Evolutionary conservation across 1,284 basidiomycete genomes (phyloP), one percentile per base, ranked within the genome.

Genomic region (Pyrrhoderma noxium): DNA sequence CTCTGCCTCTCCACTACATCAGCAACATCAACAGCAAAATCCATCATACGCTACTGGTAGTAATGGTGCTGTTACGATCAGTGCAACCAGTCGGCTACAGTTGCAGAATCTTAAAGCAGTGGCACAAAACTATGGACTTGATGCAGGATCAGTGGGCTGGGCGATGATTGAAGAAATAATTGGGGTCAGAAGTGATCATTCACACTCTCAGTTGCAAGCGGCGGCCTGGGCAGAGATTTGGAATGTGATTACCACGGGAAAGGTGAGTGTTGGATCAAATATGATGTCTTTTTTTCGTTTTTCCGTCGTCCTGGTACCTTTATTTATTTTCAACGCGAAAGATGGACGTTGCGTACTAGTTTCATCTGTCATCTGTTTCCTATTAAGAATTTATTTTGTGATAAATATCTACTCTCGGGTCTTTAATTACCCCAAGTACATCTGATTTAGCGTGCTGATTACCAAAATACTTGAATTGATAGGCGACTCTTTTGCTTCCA

Each of bases 401-500:
- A n/a, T n/a, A n/a, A n/a, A n/a, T n/a, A n/a, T n/a, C n/a, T n/a
- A n/a, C n/a, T n/a, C n/a, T n/a, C n/a, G n/a, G n/a, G n/a, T n/a
- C n/a, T n/a, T n/a, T n/a, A n/a, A n/a, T n/a, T n/a, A n/a, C n/a
- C n/a, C n/a, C n/a, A n/a, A n/a, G n/a, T n/a, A n/a, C n/a, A n/a
- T n/a, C n/a, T n/a, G n/a, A n/a, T n/a, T n/a, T n/a, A n/a, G n/a
- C n/a, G n/a, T n/a, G n/a, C n/a, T n/a, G n/a, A n/a, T n/a, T n/a
- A n/a, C n/a, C n/a, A n/a, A n/a, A n/a, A n/a, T n/a, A n/a, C n/a
- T n/a, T 39, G 36, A 51, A 51, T 51, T 42, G 44, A 18, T 59
- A 92, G 89, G 88, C 87, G 1, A 84, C 86, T 0, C 62, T 95
- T 19, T 67, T 94, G 18, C 71, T 94, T 1, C 92, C 92, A 0